A percentile compares a stretch with the other conserved stretches of the same genome.
Evolutionary conservation across 2,329 filamentous ascomycete species (phyloP).

Genomic region (Fusarium begoniae): DNA sequence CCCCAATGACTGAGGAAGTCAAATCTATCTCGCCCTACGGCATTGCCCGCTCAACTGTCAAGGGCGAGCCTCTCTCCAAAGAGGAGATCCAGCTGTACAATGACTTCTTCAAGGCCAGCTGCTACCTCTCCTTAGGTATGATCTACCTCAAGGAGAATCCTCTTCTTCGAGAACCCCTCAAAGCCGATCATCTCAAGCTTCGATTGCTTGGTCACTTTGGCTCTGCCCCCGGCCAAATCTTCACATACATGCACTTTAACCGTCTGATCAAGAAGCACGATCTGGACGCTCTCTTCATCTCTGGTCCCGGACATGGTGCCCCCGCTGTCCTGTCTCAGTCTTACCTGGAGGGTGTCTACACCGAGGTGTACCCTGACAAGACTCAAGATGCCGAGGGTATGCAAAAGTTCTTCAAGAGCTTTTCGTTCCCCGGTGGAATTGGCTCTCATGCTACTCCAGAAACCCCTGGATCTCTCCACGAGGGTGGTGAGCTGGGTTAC

Average conservation of each 20-base stretch:
- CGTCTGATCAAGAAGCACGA: conserved; percentile 83
- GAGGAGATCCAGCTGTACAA: conserved; percentile 75
- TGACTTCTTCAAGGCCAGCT: conserved; percentile 77
- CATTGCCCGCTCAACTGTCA: conserved; percentile 70
- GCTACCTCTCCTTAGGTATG: conserved; percentile 83
- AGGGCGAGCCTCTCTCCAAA: conserved; percentile 67
- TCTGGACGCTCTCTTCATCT: conserved; percentile 76
- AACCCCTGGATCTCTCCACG: conserved; percentile 79
- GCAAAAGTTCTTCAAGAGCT: conserved; percentile 82
- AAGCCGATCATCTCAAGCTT: conserved; percentile 75
- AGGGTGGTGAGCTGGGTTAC: conserved; percentile 85
- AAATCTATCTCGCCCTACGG: conserved; percentile 72
- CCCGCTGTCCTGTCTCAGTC: conserved; percentile 79
- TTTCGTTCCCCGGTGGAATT: conserved; percentile 83
- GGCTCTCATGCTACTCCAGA: conserved; percentile 82
- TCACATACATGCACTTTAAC: conserved; percentile 86
- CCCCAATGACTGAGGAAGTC: conserved; percentile 51
- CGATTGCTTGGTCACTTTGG: conserved; percentile 82
- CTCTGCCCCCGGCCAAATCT: conserved; percentile 81
- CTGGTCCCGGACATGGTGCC: conserved; percentile 80
- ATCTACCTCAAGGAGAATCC: conserved; percentile 81
- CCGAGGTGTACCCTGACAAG: conserved; percentile 80
- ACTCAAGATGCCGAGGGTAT: conserved; percentile 74
- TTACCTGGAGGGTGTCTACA: conserved; percentile 81
- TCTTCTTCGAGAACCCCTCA: conserved; percentile 74